Evolutionary conservation across 768 basidiomycete species (phyloP).

Genomic region (Mycena vitilis): DNA sequence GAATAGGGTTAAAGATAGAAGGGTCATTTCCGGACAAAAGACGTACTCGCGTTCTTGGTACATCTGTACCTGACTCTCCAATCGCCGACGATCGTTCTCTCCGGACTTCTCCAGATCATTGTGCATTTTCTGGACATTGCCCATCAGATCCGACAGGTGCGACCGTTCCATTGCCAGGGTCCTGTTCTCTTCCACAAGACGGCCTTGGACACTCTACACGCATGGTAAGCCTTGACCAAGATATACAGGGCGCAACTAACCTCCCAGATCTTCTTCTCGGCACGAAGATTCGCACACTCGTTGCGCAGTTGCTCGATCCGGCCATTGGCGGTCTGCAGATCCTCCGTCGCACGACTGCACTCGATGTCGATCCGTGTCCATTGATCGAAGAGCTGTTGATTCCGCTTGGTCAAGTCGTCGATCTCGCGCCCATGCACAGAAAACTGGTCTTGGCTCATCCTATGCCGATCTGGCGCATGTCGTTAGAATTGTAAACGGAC

Average conservation of each 20-base stretch:
- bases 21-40: too few relatives aligned
- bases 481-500: conserved; percentile 9
- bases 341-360: conserved; percentile 74
- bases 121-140: conserved; percentile 91
- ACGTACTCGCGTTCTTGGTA: conserved; percentile 83
- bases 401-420: conserved; percentile 73
- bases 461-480: conserved; percentile 67
- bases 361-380: conserved; percentile 82
- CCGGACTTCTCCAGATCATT: conserved; percentile 86
- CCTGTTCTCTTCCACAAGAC: conserved; percentile 89
- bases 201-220: conserved; percentile 78
- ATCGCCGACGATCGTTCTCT: conserved; percentile 82
- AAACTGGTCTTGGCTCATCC: conserved; percentile 77
- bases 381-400: conserved; percentile 79
- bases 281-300: conserved; percentile 88
- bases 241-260: conserved; percentile 51
- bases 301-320: conserved; percentile 83
- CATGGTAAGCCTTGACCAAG: conserved; percentile 25
- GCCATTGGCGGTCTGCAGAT: conserved; percentile 67
- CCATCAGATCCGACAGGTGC: conserved; percentile 87
- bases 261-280: conserved; percentile 96
- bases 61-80: conserved; percentile 84
- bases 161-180: conserved; percentile 83
- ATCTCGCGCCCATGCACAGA: conserved; percentile 71
- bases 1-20: conserved; percentile 8